Conservation (phyloP, 2,329 filamentous ascomycete genomes). For the Fusarium nodosum region DNA sequence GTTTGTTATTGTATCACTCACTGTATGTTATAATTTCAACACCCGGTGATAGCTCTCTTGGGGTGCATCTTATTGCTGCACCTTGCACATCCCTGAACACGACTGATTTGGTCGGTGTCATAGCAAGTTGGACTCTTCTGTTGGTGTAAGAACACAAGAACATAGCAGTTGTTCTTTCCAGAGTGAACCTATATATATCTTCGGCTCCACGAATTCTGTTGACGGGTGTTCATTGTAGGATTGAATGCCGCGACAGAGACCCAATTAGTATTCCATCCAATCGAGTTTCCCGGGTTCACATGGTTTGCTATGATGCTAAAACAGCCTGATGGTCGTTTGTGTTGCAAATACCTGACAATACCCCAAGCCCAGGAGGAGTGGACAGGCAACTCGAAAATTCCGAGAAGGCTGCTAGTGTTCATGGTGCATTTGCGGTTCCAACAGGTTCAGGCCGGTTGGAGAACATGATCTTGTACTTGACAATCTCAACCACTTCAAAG, state of each 20-base stretch:
- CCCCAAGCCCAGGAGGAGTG: too few species aligned
- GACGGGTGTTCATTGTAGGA: too few species aligned
- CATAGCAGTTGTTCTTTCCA: background rate
- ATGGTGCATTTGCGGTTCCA: slow-evolving; percentile 60
- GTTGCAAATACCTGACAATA: background rate
- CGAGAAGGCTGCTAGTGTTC: slow-evolving; percentile 9
- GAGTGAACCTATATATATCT: too few species aligned
- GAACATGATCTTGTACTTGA: slow-evolving; percentile 90
- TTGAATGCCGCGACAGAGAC: background rate
- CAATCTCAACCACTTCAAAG: slow-evolving; percentile 87
- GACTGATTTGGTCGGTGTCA: background rate
- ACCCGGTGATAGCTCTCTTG: background rate
- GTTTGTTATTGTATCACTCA: background rate
- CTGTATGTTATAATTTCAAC: too few species aligned
- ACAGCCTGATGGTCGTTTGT: background rate
- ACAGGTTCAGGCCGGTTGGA: slow-evolving; percentile 88
- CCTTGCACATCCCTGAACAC: background rate
- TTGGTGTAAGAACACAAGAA: background rate
- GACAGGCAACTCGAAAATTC: background rate
- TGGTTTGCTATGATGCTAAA: background rate
- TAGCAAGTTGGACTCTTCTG: background rate
- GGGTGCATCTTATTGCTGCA: background rate
- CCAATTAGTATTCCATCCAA: too few species aligned
- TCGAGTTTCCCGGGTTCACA: background rate
- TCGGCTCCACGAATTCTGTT: background rate